Conservation (phyloP, 805 yeast genomes). For the Candida sanyiensis region DNA sequence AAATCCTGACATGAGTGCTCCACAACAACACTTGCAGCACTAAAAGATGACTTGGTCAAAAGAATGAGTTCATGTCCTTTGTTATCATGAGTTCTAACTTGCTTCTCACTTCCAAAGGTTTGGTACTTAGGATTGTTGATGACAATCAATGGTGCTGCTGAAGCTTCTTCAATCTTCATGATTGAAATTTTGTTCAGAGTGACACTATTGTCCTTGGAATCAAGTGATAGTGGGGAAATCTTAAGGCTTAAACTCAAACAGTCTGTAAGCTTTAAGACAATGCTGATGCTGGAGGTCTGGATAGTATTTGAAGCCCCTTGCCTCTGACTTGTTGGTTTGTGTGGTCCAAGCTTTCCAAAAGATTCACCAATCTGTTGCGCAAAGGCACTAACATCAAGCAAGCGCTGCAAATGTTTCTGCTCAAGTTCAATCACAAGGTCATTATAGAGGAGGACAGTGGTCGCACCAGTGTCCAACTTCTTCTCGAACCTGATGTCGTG, state of each 20-base stretch:
- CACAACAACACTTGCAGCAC: too few species aligned
- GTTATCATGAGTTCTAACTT: slow-evolving; percentile 25
- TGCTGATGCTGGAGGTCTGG: slow-evolving; percentile 20
- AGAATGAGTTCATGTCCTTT: slow-evolving; percentile 28
- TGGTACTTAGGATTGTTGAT: slow-evolving; percentile 23
- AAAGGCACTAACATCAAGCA: slow-evolving; percentile 28
- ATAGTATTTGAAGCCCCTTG: slow-evolving; percentile 7
- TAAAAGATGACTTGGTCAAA: too few species aligned
- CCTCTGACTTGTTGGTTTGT: slow-evolving; percentile 5
- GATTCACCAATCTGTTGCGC: slow-evolving; percentile 25
- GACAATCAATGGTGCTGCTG: slow-evolving; percentile 10
- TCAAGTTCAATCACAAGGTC: slow-evolving; percentile 25
- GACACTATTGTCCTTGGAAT: slow-evolving; percentile 30
- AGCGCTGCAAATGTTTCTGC: slow-evolving; percentile 18
- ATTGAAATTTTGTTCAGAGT: slow-evolving; percentile 31
- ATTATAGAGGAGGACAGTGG: slow-evolving; percentile 42
- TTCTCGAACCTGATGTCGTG: slow-evolving; percentile 53
- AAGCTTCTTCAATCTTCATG: slow-evolving; percentile 14
- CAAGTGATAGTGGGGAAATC: slow-evolving; percentile 41
- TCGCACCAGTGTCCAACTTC: slow-evolving; percentile 29
- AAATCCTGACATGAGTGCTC: too few species aligned
- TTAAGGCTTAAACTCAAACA: slow-evolving; percentile 21
- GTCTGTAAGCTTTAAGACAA: slow-evolving; percentile 11
- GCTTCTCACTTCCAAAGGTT: slow-evolving; percentile 15
- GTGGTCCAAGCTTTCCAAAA: slow-evolving; percentile 11